phyloP scores from a whole-genome alignment of 2,329 filamentous ascomycete species.

The Penicillium decumbens region DNA sequence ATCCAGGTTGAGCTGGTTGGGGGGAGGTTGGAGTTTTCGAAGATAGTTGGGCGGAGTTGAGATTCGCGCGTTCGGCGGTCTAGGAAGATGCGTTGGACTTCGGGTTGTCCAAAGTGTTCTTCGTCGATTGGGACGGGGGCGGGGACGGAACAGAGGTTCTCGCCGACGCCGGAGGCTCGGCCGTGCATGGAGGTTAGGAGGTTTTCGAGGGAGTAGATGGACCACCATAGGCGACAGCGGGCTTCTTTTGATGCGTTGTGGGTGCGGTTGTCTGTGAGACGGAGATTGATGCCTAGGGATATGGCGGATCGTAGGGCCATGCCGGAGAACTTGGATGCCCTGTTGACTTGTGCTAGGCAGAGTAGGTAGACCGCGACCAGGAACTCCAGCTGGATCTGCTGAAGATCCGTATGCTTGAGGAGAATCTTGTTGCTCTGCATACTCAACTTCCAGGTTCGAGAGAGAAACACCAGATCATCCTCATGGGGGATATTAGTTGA shows the following conservation, averaged over 20 bases:
- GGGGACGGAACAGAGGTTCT: slow-evolving; percentile 37
- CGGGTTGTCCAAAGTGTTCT: slow-evolving; percentile 28
- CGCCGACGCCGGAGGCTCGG: slow-evolving; percentile 37
- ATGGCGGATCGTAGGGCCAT: slow-evolving; percentile 40
- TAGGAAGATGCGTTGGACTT: slow-evolving; percentile 25
- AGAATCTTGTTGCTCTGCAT: slow-evolving; percentile 32
- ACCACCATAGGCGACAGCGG: slow-evolving; percentile 43
- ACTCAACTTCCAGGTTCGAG: slow-evolving; percentile 37
- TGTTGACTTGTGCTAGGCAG: slow-evolving; percentile 41
- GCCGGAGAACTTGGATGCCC: slow-evolving; percentile 40
- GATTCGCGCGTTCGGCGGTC: slow-evolving; percentile 15
- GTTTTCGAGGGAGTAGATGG: slow-evolving; percentile 40
- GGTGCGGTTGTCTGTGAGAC: slow-evolving; percentile 34
- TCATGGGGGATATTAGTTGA: slow-evolving; percentile 22
- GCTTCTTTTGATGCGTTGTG: slow-evolving; percentile 38
- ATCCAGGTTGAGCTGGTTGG: slow-evolving; percentile 21
- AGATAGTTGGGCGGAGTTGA: slow-evolving; percentile 27
- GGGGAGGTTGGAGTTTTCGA: slow-evolving; percentile 16
- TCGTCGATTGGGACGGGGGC: slow-evolving; percentile 38
- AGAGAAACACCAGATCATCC: slow-evolving; percentile 41
- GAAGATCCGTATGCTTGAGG: slow-evolving; percentile 41
- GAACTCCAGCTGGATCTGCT: slow-evolving; percentile 42
- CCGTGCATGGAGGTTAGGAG: slow-evolving; percentile 42
- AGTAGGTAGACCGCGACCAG: slow-evolving; percentile 41
- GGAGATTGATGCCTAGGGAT: slow-evolving; percentile 42